phyloP scores from a whole-genome alignment of 441 rosid genomes.

The Corymbia calophylla region DNA sequence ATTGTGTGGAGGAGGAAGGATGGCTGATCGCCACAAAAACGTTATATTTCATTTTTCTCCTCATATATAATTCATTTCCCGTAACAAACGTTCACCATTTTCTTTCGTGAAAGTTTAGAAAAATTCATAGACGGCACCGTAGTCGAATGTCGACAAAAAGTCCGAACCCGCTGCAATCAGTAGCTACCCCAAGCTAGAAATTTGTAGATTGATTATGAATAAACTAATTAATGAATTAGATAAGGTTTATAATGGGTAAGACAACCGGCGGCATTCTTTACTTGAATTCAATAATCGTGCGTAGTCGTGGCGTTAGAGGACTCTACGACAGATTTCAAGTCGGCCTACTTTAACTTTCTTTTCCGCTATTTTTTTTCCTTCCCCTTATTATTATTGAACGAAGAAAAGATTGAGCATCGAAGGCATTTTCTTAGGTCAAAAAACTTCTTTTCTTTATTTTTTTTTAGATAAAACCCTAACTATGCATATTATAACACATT shows the following conservation, averaged over 20 bases:
- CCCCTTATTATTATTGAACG: not conserved
- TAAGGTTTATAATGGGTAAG: not conserved
- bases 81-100: not conserved
- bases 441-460: not conserved
- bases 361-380: not conserved
- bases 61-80: not conserved
- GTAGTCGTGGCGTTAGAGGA: not conserved
- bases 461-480: too few relatives aligned
- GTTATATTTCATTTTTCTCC: not conserved
- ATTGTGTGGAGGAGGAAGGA: not conserved
- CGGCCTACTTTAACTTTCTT: not conserved
- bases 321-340: not conserved
- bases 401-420: not conserved
- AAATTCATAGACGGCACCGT: not conserved
- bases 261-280: not conserved
- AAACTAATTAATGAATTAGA: not conserved
- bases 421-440: not conserved
- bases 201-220: not conserved
- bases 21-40: not conserved
- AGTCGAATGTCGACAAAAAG: not conserved
- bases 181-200: not conserved
- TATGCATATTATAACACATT: too few relatives aligned
- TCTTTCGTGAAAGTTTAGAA: not conserved
- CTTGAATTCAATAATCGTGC: not conserved
- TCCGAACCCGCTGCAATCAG: not conserved